Base-by-base conservation (phyloP, 768 basidiomycete species). In the Leccinellum albellum region DNA sequence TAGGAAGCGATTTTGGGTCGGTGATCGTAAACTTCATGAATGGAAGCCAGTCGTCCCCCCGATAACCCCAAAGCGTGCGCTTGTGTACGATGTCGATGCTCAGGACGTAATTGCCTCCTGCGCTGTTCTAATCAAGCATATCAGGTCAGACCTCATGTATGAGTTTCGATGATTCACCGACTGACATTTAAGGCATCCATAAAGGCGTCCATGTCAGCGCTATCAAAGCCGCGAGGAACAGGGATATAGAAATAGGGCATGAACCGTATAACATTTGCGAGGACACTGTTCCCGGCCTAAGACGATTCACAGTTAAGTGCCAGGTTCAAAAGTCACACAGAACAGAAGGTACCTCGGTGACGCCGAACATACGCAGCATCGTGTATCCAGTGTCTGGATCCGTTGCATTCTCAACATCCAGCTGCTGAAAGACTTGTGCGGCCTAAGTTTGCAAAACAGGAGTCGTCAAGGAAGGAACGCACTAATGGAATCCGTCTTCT, bases 221-320 rank as follows among this genome's bases (percentile, higher is more conserved):
- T 75, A 29, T 78, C 74, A 61, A 98, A 94, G 0, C 94, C 94
- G 17, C 88, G 82, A 31, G 97, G 97, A 29, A 87, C 83, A 3
- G 91, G 79, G 42, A 98, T 75, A 65, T 94, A 99, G 73, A 99
- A 97, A 72, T 99, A 98, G 0, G 97, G 96, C 50, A 85, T 72
- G 69, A 97, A 98, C 32, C 85, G 85, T 2, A 80, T 86, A 50
- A 99, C 80, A 59, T 88, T 83, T 3, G 87, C 88, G 15, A 98
- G 79, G 2, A 98, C 90, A 55, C 95, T 98, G 69, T 98, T 83
- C 0, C 96, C 96, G 2, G 76, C 79, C 90, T 95, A 49, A 26
- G 47, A 35, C 4, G 50, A 54, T 50, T 33, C 26, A 40, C 20
- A 10, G 44, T 53, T 62, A 23, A 52, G 29, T 45, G 42, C 55